Percentiles rank a stretch among this genome's conserved stretches.
phyloP scores from a whole-genome alignment of 139 green algal genomes.

The Choricystis sp. region DNA sequence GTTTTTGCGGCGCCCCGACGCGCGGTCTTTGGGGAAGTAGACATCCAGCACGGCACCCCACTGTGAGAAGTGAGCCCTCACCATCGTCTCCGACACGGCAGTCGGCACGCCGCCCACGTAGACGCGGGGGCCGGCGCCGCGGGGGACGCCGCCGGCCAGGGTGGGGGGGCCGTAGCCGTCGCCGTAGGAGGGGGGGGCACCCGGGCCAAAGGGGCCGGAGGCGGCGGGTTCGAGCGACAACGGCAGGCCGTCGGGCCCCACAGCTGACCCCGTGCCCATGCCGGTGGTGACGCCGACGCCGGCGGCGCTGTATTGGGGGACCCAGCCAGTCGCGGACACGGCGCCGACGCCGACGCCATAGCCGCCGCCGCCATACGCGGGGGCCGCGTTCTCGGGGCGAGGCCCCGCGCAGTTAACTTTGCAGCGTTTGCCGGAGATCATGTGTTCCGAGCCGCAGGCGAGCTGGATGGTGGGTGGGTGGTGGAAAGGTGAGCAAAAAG shows the following conservation, averaged over 20 bases:
- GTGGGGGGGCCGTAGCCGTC: too few species aligned
- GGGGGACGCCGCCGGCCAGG: not conserved
- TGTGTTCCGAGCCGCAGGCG: not conserved
- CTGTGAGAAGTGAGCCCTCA: constrained; percentile 15
- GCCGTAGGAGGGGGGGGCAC: not conserved
- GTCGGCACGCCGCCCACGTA: not conserved
- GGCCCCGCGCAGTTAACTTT: not conserved
- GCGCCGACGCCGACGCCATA: not conserved
- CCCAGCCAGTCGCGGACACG: not conserved
- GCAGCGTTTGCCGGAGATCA: not conserved
- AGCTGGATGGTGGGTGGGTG: not conserved
- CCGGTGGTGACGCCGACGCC: not conserved
- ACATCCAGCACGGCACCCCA: constrained; percentile 24
- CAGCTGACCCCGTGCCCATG: not conserved
- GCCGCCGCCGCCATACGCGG: not conserved
- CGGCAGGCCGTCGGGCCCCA: not conserved
- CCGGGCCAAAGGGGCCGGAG: not conserved
- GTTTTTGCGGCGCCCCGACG: constrained; percentile 19
- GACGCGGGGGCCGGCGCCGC: not conserved
- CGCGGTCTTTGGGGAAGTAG: constrained; percentile 26
- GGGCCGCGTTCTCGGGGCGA: not conserved
- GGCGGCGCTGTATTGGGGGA: not conserved
- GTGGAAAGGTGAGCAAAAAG: not conserved
- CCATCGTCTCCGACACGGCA: constrained; percentile 20
- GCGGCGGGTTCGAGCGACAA: too few species aligned